These are phyloP conservation scores for Microsporum audouinii DNA, from an alignment of 2,329 filamentous ascomycete species.

Conservation along the genomic window DNA sequence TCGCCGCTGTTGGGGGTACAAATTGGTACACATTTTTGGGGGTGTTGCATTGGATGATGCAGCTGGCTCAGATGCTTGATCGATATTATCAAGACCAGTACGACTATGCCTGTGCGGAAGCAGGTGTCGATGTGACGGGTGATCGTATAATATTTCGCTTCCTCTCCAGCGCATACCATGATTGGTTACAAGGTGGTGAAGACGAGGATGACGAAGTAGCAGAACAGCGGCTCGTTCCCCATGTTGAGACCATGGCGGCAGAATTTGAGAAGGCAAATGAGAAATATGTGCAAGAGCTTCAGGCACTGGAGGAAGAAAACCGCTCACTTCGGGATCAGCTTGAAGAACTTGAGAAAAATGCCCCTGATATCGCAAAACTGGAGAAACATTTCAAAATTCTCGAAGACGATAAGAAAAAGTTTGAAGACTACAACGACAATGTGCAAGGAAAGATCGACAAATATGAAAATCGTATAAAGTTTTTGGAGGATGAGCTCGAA, in stretches of 20 bases:
- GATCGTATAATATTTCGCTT: constrained; percentile 94
- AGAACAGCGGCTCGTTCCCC: constrained; percentile 65
- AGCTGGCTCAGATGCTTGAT: constrained; percentile 87
- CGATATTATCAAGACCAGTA: constrained; percentile 67
- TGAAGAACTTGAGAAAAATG: constrained; percentile 75
- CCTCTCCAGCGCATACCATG: constrained; percentile 75
- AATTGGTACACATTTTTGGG: constrained; percentile 96
- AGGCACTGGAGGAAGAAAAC: constrained; percentile 77
- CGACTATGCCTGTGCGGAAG: constrained; percentile 79
- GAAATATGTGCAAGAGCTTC: constrained; percentile 71
- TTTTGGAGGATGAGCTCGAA: constrained; percentile 76
- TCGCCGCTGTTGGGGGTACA: constrained; percentile 86
- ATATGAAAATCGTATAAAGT: constrained; percentile 66
- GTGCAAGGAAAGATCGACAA: constrained; percentile 80
- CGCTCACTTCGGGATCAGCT: constrained; percentile 72
- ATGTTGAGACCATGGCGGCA: constrained; percentile 74
- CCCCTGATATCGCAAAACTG: constrained; percentile 68
- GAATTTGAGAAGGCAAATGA: constrained; percentile 80
- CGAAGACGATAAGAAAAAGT: constrained; percentile 88
- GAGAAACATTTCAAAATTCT: constrained; percentile 87
- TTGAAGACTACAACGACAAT: constrained; percentile 82
- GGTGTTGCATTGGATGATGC: constrained; percentile 98
- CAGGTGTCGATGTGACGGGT: constrained; percentile 73
- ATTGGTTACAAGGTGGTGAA: constrained; percentile 88
- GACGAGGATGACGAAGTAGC: constrained; percentile 78